Conservation (phyloP, 768 basidiomycete genomes). For the Amanita subjunquillea region DNA sequence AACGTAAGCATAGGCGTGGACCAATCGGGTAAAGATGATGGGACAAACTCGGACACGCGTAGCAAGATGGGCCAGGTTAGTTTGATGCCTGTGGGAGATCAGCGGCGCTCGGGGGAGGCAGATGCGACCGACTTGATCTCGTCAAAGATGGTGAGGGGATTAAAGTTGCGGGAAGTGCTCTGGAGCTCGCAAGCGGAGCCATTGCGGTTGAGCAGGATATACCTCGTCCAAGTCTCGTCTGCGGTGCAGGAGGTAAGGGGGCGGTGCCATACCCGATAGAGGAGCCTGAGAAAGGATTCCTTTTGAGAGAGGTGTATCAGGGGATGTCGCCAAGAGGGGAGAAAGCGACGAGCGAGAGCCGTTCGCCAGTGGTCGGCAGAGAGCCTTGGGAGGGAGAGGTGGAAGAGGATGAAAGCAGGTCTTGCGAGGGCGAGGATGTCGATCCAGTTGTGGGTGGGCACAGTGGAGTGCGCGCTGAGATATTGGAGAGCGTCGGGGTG, state of each 20-base stretch:
- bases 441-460: slow-evolving; percentile 75
- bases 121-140: slow-evolving; percentile 54
- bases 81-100: slow-evolving; percentile 43
- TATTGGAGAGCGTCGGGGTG: slow-evolving; percentile 46
- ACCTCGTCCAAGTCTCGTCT: slow-evolving; percentile 82
- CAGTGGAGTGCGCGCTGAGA: slow-evolving; percentile 50
- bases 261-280: slow-evolving; percentile 64
- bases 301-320: slow-evolving; percentile 57
- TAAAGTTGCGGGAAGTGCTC: slow-evolving; percentile 55
- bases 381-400: slow-evolving; percentile 61
- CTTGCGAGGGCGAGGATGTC: slow-evolving; percentile 59
- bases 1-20: not conserved
- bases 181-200: slow-evolving; percentile 67
- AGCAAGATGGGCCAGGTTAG: slow-evolving; percentile 54
- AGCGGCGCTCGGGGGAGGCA: not conserved
- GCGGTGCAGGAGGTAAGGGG: slow-evolving; percentile 58
- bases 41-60: slow-evolving; percentile 53
- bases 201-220: slow-evolving; percentile 66
- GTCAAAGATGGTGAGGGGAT: slow-evolving; percentile 57
- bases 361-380: slow-evolving; percentile 64
- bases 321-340: slow-evolving; percentile 70
- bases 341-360: slow-evolving; percentile 57
- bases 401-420: slow-evolving; percentile 54
- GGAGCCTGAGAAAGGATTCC: slow-evolving; percentile 56
- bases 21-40: slow-evolving; percentile 1